phyloP scores from a whole-genome alignment of 257 asterid species.

The Salvia hispanica region DNA sequence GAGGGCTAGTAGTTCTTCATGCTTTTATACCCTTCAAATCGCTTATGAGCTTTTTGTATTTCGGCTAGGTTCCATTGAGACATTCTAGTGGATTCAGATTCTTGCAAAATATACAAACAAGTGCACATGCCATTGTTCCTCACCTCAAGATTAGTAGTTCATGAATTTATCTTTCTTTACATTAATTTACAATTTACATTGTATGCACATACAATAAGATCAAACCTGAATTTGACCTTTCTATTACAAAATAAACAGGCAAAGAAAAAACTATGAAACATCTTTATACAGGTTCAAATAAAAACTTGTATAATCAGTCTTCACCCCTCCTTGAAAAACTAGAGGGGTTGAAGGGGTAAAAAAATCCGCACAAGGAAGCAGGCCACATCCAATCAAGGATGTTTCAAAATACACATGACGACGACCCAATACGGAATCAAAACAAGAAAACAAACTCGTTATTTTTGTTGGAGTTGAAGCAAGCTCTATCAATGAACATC shows the following conservation, averaged over 20 bases:
- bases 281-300: not conserved
- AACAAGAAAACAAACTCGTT: not conserved
- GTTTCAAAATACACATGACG: conserved; percentile 9
- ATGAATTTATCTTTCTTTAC: no score
- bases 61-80: not conserved
- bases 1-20: conserved; percentile 47
- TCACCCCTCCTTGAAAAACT: conserved; percentile 15
- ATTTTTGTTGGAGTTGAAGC: not conserved
- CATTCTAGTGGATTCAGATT: not conserved
- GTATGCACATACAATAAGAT: not conserved
- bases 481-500: conserved; percentile 24
- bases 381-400: conserved; percentile 18
- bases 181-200: no score
- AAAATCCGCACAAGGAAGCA: conserved; percentile 9
- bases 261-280: not conserved
- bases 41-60: not conserved
- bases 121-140: not conserved
- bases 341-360: not conserved
- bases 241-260: not conserved
- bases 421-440: not conserved
- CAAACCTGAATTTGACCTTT: not conserved
- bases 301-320: not conserved
- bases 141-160: no score
- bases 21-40: not conserved
- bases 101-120: not conserved